Evolutionary conservation across 2,329 filamentous ascomycete species (phyloP).

Genomic region (Penicillium hesseltinei): DNA sequence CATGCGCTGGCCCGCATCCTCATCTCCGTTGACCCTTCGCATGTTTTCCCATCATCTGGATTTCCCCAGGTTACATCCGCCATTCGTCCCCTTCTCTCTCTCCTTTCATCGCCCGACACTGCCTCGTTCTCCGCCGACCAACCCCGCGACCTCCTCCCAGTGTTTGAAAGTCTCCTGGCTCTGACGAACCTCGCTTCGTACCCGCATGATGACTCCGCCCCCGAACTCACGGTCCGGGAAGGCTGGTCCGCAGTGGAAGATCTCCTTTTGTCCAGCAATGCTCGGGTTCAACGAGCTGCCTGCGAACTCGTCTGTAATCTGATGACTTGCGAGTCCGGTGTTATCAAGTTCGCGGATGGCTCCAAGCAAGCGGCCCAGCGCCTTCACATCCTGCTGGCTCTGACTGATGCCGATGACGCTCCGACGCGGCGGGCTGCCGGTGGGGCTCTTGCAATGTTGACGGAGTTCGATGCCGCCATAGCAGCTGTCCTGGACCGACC

Average conservation of each 20-base stretch:
- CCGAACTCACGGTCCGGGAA: conserved; percentile 70
- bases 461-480: conserved; percentile 72
- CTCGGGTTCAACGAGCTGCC: conserved; percentile 73
- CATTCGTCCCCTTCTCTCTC: conserved; percentile 75
- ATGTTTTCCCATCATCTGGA: conserved; percentile 79
- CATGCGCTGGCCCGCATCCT: conserved; percentile 82
- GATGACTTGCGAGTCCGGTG: conserved; percentile 46
- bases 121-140: conserved; percentile 51
- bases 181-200: conserved; percentile 86
- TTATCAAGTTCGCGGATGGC: conserved; percentile 51
- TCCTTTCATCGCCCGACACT: conserved; percentile 65
- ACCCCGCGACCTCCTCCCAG: conserved; percentile 75
- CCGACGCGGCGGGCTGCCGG: conserved; percentile 80
- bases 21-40: conserved; percentile 78
- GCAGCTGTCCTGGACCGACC: conserved; percentile 67
- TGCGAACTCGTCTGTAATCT: conserved; percentile 92
- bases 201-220: conserved; percentile 42
- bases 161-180: conserved; percentile 86
- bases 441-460: conserved; percentile 81
- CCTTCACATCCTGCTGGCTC: conserved; percentile 78
- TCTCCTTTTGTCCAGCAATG: conserved; percentile 72
- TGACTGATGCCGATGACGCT: conserved; percentile 80
- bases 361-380: conserved; percentile 67
- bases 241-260: conserved; percentile 80
- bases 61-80: conserved; percentile 70